Percentiles rank a stretch among this genome's conserved stretches.
Evolutionary conservation across 108 stramenopile genomes (phyloP).

Genomic region (Cyclotella sp.): DNA sequence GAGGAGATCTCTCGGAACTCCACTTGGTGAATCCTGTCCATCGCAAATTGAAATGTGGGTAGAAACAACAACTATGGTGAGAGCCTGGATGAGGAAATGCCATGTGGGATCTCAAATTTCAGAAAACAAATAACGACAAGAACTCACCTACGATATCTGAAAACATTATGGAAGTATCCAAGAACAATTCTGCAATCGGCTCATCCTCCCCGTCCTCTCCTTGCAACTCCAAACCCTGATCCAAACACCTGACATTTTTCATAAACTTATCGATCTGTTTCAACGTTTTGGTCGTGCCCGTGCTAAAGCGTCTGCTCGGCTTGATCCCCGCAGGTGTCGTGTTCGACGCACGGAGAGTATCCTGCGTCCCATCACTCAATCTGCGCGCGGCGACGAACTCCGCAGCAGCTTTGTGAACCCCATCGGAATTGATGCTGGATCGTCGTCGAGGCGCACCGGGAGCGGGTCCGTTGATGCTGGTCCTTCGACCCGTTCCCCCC

Average conservation of each 20-base stretch:
- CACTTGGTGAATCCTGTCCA: constrained; percentile 66
- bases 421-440: background rate
- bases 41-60: background rate
- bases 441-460: background rate
- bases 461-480: background rate
- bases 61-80: background rate
- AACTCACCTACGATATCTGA: constrained; percentile 62
- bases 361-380: background rate
- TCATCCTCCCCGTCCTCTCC: constrained; percentile 24
- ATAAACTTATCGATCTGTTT: constrained; percentile 49
- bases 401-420: background rate
- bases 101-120: too few relatives aligned
- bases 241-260: constrained; percentile 4
- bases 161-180: constrained; percentile 74
- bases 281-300: constrained; percentile 12
- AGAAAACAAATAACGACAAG: background rate
- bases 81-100: background rate
- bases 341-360: constrained; percentile 9
- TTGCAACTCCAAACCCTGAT: constrained; percentile 5
- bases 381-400: background rate
- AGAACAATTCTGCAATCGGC: constrained; percentile 81
- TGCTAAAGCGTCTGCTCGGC: background rate
- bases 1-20: constrained; percentile 57
- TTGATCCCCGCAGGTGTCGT: background rate
- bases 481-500: background rate